Conservation (phyloP, 257 asterid genomes). For the Nicotiana sylvestris region DNA sequence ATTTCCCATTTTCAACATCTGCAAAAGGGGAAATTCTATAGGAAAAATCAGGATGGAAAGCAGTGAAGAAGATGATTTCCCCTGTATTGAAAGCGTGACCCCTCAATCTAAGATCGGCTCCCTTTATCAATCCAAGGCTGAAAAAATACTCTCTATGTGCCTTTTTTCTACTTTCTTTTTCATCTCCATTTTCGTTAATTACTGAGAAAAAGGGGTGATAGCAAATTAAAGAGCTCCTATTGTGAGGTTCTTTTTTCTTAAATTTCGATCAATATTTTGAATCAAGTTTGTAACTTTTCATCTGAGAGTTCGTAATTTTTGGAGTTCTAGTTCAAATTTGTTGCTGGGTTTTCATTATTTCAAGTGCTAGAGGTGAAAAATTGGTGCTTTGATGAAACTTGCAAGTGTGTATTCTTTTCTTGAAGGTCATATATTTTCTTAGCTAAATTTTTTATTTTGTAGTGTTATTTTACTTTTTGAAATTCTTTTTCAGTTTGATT, state of each 20-base stretch:
- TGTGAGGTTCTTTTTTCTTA: neutral
- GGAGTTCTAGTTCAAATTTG: neutral
- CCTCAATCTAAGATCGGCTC: too few species aligned
- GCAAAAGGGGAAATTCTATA: too few species aligned
- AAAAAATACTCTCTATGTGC: slow-evolving; percentile 37
- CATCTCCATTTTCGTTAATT: neutral
- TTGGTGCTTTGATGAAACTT: neutral
- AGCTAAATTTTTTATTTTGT: neutral
- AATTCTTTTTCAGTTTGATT: neutral
- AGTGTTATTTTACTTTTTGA: neutral
- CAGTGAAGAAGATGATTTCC: too few species aligned
- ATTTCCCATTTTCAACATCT: too few species aligned
- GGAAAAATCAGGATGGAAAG: too few species aligned
- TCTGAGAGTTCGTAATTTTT: neutral
- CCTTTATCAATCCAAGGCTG: too few species aligned
- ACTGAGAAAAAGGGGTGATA: neutral
- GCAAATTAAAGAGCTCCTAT: neutral
- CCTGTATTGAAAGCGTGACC: too few species aligned
- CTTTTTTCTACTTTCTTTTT: neutral
- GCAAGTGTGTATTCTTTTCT: neutral
- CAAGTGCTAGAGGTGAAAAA: neutral
- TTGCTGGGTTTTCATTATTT: neutral
- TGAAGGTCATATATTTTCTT: neutral
- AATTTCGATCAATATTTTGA: neutral
- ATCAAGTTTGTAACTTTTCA: neutral